These are phyloP conservation scores for Scenedesmus sp. DNA, from an alignment of 163 green algal genomes.

Conservation along the genomic window DNA sequence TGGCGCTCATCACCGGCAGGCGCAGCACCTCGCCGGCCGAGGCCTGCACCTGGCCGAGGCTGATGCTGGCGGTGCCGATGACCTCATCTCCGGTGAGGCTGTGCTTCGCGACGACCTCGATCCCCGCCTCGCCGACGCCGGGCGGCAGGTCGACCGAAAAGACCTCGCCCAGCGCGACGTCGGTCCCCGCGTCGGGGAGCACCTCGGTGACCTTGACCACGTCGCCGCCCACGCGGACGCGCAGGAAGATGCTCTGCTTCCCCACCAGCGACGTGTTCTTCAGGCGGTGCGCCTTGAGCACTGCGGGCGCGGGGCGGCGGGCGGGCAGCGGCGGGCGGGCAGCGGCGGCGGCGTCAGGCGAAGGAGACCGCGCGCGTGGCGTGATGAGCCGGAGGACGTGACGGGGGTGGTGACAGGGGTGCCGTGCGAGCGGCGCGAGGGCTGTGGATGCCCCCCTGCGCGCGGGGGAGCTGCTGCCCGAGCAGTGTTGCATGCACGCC, in stretches of 20 bases:
- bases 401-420: too few relatives aligned
- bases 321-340: too few relatives aligned
- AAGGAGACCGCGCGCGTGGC: too few relatives aligned
- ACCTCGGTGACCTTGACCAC: not conserved
- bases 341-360: too few relatives aligned
- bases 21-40: conserved; percentile 10
- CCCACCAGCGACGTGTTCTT: not conserved
- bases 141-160: conserved; percentile 19
- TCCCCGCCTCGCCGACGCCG: not conserved
- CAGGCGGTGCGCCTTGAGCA: not conserved
- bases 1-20: conserved; percentile 30
- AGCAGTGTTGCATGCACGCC: too few relatives aligned
- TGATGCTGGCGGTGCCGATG: conserved; percentile 2
- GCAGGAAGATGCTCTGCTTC: not conserved
- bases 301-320: too few relatives aligned
- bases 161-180: conserved; percentile 26
- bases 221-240: not conserved
- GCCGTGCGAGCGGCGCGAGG: too few relatives aligned
- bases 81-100: conserved; percentile 27
- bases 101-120: conserved; percentile 36
- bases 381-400: too few relatives aligned
- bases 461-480: too few relatives aligned
- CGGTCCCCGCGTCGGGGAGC: conserved; percentile 29
- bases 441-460: too few relatives aligned
- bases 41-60: not conserved